A percentile compares a stretch with the other conserved stretches of the same genome.
phyloP scores from a whole-genome alignment of 441 rosid genomes.

The Geranium incanum region DNA sequence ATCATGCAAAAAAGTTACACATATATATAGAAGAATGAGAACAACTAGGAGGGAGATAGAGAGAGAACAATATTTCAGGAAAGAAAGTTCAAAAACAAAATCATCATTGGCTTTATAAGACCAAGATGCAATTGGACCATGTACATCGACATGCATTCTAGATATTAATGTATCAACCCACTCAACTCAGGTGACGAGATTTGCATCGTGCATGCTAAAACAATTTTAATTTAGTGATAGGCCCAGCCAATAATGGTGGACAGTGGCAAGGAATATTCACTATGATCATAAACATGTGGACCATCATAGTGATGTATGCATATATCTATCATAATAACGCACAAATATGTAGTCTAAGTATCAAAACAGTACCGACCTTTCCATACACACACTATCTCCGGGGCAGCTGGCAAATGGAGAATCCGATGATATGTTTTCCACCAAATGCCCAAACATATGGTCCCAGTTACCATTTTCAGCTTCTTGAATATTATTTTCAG shows the following conservation, averaged over 20 bases:
- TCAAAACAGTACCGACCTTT: constrained; percentile 32
- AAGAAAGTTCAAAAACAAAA: neutral
- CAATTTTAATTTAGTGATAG: constrained; percentile 2
- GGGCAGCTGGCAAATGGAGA: constrained; percentile 17
- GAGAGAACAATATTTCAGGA: neutral
- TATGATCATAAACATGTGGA: neutral
- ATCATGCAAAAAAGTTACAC: neutral
- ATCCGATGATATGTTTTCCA: constrained; percentile 21
- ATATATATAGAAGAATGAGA: neutral
- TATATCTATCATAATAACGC: neutral
- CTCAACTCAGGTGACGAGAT: neutral
- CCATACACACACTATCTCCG: constrained; percentile 20
- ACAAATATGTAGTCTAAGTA: neutral
- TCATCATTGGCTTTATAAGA: neutral
- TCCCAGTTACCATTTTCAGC: constrained; percentile 18
- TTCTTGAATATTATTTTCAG: constrained; percentile 19
- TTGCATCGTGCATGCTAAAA: neutral
- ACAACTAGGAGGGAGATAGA: neutral
- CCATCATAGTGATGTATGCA: neutral
- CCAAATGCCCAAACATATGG: constrained; percentile 18
- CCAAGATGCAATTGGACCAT: neutral
- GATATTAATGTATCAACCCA: neutral
- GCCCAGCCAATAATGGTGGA: neutral
- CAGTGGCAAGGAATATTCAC: neutral
- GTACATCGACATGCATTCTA: neutral